Evolutionary conservation across 805 yeast species (phyloP), one percentile per base, ranked within the genome.

Genomic region (Candida cerambycidarum): DNA sequence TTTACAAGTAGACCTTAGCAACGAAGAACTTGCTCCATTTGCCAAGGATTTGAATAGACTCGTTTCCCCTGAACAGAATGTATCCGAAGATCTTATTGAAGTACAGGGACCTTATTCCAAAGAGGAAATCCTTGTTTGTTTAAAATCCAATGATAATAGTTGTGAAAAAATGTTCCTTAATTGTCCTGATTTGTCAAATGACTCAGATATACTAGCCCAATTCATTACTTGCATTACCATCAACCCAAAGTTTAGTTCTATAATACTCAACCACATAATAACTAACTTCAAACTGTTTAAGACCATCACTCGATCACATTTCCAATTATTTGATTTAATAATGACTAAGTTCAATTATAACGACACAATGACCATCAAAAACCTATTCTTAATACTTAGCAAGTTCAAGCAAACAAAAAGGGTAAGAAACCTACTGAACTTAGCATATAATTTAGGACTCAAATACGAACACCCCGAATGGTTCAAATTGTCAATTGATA

Each of bases 361-460:
- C 40, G 39, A 19, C 13, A 15, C 16, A 6, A 14, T 29, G 17
- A 21, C 43, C 27, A 23, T 38, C 36, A n/a, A 38, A 21, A 13
- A 11, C 29, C 19, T 46, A 38, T 28, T 19, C 36, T 28, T 32
- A 31, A 47, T 51, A 2, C 53, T 58, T 30, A 18, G 17, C 1
- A 48, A 46, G 5, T 51, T 56, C 37, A 65, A 57, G 24, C 71
- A 64, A 28, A 40, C 34, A 14, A 75, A 71, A 46, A 55, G 82
- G 43, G 54, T 74, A 5, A 60, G 68, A 38, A 77, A 76, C 50
- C 47, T 78, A 3, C 69, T 80, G 3, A 76, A 73, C 47, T 38
- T 78, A 10, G 55, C 68, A 5, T 77, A 65, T 51, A 71, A 74
- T 44, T 51, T 63, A 37, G 77, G 74, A 0, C 59, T 56, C 7